Evolutionary conservation across 2,329 filamentous ascomycete genomes (phyloP).

Genomic region (Sordariomycetes sp.): DNA sequence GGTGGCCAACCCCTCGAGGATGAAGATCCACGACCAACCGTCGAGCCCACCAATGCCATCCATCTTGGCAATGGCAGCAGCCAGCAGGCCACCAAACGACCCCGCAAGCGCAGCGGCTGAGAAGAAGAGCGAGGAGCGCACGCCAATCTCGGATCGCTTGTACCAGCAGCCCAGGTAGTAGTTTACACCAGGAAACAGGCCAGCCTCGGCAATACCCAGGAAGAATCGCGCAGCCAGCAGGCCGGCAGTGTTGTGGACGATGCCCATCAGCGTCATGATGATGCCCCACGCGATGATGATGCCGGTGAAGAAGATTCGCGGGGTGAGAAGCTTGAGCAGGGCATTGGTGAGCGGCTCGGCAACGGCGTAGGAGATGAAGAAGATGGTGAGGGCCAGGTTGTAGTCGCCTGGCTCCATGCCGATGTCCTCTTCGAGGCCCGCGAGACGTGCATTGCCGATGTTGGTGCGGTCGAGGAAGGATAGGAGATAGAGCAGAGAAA

Average conservation of each 20-base stretch:
- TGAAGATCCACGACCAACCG: slow-evolving; percentile 59
- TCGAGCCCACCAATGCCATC: slow-evolving; percentile 49
- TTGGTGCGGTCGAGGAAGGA: slow-evolving; percentile 65
- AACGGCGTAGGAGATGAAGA: slow-evolving; percentile 69
- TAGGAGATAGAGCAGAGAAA: slow-evolving; percentile 59
- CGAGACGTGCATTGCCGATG: slow-evolving; percentile 58
- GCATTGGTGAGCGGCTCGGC: slow-evolving; percentile 74
- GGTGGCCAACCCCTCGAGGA: slow-evolving; percentile 62
- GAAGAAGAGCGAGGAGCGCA: slow-evolving; percentile 66
- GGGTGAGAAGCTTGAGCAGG: slow-evolving; percentile 63
- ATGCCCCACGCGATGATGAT: slow-evolving; percentile 53
- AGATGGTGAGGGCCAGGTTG: slow-evolving; percentile 60
- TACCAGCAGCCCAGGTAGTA: slow-evolving; percentile 74
- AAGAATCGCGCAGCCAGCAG: slow-evolving; percentile 42
- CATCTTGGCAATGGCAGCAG: slow-evolving; percentile 63
- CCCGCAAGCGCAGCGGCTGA: slow-evolving; percentile 72
- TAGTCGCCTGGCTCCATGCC: slow-evolving; percentile 49
- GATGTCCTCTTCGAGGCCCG: slow-evolving; percentile 40
- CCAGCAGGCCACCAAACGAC: slow-evolving; percentile 65
- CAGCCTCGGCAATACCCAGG: slow-evolving; percentile 58
- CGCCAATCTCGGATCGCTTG: slow-evolving; percentile 55
- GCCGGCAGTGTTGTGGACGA: slow-evolving; percentile 37
- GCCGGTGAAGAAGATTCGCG: slow-evolving; percentile 62
- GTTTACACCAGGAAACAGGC: slow-evolving; percentile 56
- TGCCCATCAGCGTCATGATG: slow-evolving; percentile 42